Conservation (phyloP, 108 stramenopile genomes). For the Discostella stelligeroides region DNA sequence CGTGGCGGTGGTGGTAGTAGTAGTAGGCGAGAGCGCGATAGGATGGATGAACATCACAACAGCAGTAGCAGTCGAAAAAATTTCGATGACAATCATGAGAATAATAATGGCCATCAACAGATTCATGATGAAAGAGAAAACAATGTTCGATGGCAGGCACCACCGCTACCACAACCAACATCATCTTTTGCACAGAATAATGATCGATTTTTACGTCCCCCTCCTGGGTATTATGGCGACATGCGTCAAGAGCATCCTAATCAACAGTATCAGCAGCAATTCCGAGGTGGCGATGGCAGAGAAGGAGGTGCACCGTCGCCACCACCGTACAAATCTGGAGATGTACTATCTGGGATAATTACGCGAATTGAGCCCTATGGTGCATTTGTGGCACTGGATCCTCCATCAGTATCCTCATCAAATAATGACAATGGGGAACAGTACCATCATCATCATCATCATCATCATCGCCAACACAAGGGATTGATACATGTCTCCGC, state of each 20-base stretch:
- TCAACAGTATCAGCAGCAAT: slow-evolving; percentile 7
- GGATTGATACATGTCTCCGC: slow-evolving; percentile 73
- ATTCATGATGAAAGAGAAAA: too few relatives aligned
- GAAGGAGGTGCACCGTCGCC: slow-evolving; percentile 5
- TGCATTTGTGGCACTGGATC: slow-evolving; percentile 67
- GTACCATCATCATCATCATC: not conserved
- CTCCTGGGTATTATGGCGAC: slow-evolving; percentile 1
- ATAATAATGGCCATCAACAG: not conserved
- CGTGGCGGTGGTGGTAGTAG: too few relatives aligned
- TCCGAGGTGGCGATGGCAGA: not conserved
- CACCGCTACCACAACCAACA: not conserved
- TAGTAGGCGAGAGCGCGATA: slow-evolving; percentile 10
- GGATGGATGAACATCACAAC: slow-evolving; percentile 8
- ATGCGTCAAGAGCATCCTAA: not conserved
- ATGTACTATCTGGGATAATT: slow-evolving; percentile 62
- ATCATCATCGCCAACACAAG: slow-evolving; percentile 17
- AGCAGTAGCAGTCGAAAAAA: slow-evolving; percentile 8
- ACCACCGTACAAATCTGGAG: slow-evolving; percentile 43
- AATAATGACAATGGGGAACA: slow-evolving; percentile 4
- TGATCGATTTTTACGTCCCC: not conserved
- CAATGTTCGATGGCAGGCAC: slow-evolving; percentile 5
- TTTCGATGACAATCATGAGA: not conserved
- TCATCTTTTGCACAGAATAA: too few relatives aligned
- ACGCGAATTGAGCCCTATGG: slow-evolving; percentile 80
- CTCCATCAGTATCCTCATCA: not conserved